phyloP scores from a whole-genome alignment of 2,329 filamentous ascomycete species.

The Pseudomassariella vexata region DNA sequence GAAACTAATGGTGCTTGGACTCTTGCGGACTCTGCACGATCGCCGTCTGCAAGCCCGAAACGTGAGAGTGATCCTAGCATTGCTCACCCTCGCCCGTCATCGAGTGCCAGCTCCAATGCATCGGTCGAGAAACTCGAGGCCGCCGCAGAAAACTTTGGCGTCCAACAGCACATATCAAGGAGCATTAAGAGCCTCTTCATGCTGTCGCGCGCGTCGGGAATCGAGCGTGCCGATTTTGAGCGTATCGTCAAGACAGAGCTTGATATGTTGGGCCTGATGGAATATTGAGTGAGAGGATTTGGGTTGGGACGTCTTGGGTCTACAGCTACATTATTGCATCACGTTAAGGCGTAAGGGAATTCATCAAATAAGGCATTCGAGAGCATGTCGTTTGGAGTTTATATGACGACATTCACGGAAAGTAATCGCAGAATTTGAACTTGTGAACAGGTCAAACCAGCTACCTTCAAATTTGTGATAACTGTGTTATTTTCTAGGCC shows the following conservation, averaged over 20 bases:
- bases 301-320: no score
- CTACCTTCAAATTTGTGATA: no score
- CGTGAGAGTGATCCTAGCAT: conserved; percentile 32
- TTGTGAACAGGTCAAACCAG: no score
- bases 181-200: conserved; percentile 73
- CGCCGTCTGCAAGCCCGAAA: conserved; percentile 28
- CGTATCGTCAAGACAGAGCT: conserved; percentile 65
- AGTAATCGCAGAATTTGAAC: no score
- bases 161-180: conserved; percentile 74
- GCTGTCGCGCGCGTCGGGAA: conserved; percentile 64
- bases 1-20: conserved; percentile 37
- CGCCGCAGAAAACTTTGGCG: conserved; percentile 53
- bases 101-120: conserved; percentile 51
- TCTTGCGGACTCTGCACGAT: conserved; percentile 35
- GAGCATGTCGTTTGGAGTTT: no score
- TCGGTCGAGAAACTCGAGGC: conserved; percentile 59
- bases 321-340: no score
- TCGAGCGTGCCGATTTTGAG: conserved; percentile 71
- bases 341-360: no score
- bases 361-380: no score
- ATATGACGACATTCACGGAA: no score
- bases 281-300: conserved; percentile 41
- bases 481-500: no score
- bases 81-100: conserved; percentile 46
- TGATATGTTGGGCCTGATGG: conserved; percentile 63